A percentile compares a stretch with the other conserved stretches of the same genome.
phyloP scores from a whole-genome alignment of 768 basidiomycete species.

The Butyriboletus loyo region DNA sequence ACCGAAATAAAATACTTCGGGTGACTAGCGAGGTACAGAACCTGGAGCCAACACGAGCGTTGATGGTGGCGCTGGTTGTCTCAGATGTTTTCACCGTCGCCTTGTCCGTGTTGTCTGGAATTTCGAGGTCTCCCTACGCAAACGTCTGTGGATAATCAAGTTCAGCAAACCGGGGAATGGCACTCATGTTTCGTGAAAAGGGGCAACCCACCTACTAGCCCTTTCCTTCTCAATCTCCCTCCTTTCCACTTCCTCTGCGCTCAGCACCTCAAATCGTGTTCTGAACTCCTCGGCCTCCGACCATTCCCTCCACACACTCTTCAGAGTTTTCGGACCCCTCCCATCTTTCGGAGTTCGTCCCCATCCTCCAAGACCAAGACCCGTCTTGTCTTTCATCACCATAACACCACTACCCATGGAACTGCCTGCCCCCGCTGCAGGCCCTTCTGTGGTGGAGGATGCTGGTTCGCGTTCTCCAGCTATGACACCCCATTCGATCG shows the following conservation, averaged over 20 bases:
- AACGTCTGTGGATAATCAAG: slow-evolving; percentile 39
- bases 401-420: slow-evolving; percentile 37
- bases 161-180: neutral
- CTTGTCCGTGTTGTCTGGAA: slow-evolving; percentile 51
- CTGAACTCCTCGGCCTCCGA: slow-evolving; percentile 86
- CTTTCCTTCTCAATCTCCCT: slow-evolving; percentile 86
- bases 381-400: slow-evolving; percentile 79
- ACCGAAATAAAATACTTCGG: slow-evolving; percentile 21
- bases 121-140: slow-evolving; percentile 65
- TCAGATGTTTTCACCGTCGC: slow-evolving; percentile 30
- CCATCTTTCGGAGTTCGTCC: slow-evolving; percentile 76
- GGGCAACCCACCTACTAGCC: slow-evolving; percentile 54
- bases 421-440: slow-evolving; percentile 2
- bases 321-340: slow-evolving; percentile 74
- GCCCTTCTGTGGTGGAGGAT: slow-evolving; percentile 17
- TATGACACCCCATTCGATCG: slow-evolving; percentile 90
- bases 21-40: slow-evolving; percentile 4
- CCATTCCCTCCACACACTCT: slow-evolving; percentile 96
- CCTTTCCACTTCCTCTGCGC: slow-evolving; percentile 86
- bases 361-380: slow-evolving; percentile 71
- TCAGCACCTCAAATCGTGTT: slow-evolving; percentile 84
- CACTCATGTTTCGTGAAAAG: neutral
- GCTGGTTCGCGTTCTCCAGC: slow-evolving; percentile 47
- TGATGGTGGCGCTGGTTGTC: slow-evolving; percentile 2
- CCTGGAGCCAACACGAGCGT: slow-evolving; percentile 2